Evolutionary conservation across 441 rosid genomes (phyloP), one percentile per base, ranked within the genome.

Genomic region (Pelargonium fulgidum): DNA sequence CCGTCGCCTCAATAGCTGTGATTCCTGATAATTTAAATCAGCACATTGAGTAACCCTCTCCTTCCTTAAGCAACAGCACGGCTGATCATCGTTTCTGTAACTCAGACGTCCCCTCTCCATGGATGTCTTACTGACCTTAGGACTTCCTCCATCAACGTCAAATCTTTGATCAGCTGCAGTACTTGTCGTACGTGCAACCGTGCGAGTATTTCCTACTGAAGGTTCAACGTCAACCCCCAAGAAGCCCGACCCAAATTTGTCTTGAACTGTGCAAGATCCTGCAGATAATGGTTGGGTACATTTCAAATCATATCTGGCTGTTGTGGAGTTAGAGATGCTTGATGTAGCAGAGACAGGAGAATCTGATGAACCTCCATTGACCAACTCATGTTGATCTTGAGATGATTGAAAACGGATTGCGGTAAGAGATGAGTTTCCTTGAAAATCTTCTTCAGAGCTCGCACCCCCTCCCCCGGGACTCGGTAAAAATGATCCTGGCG

Each of bases 401-500:
- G 93, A 89, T 74, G 93, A 89, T 39, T 85, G 89, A 78, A 82
- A 83, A 50, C 83, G 88, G 78, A 90, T 85, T 47, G 91, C 82
- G 65, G 89, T 89, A 63, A 85, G 77, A 29, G 95, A 91, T 20
- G 93, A 86, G 81, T 85, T 91, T 62, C 96, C 96, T 78, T 79
- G 96, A 81, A 85, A 84, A 68, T 91, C 98, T 65, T 84, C 83
- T 65, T 84, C 83, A 0, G 90, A 88, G 66, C 90, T 84, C 87
- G 87, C 80, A 71, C 84, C 95, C 74, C 95, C 81, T 68, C 86
- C 95, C 75, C 97, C 81, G 64, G 96, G 99, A 82, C 99, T 93
- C 0, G 92, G 95, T 77, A 93, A 79, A 81, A 91, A 93, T 16
- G 99, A 93, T 1, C 95, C 99, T 0, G 99, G 99, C 29, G 99